Base-by-base conservation (phyloP, 2,329 filamentous ascomycete species). In the Tetracladium maxilliforme region DNA sequence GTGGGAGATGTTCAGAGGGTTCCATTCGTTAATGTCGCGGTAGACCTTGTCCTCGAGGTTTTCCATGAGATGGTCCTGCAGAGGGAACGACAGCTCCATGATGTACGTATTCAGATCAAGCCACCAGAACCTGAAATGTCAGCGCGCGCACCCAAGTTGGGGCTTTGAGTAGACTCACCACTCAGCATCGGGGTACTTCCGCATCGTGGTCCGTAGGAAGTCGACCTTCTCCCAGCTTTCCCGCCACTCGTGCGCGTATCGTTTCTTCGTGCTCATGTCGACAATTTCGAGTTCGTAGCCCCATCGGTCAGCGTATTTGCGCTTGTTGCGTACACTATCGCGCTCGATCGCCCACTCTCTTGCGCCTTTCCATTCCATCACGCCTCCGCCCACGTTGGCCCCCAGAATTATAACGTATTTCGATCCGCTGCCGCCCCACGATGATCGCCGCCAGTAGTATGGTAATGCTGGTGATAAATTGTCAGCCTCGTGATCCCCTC, bases 151-250 rank as follows among this genome's bases (percentile, higher is more conserved):
- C 30, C 24, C 4, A 11, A 16, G 8, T 10, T 20, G 21, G 17
- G 18, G 15, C 10, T 22, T 10, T 12, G n/a, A n/a, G 19, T 5
- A 26, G 19, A 52, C 73, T 52, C 61, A 93, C 90, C 90, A 98
- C 59, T 98, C 87, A 17, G 87, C 90, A 35, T 92, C 67, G 15
- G 90, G 90, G 45, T 95, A 94, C 49, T 94, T 94, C 46, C 74
- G 70, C 65, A 98, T 75, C 22, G 78, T 74, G 32, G 82, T 80
- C 32, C 87, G 73, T 41, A 98, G 72, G 21, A 83, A 83, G 48
- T 98, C 90, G 32, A 94, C 86, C 61, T 95, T 98, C 54, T 98
- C 90, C 90, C 90, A 98, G 49, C 87, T 92, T 54, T 98, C 90
- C 43, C 90, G 71, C 90, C 90, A 98, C 54, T 98, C 90, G 54